Evolutionary conservation across 2,329 filamentous ascomycete species (phyloP).

Genomic region (Rhexocercosporidium sp.): DNA sequence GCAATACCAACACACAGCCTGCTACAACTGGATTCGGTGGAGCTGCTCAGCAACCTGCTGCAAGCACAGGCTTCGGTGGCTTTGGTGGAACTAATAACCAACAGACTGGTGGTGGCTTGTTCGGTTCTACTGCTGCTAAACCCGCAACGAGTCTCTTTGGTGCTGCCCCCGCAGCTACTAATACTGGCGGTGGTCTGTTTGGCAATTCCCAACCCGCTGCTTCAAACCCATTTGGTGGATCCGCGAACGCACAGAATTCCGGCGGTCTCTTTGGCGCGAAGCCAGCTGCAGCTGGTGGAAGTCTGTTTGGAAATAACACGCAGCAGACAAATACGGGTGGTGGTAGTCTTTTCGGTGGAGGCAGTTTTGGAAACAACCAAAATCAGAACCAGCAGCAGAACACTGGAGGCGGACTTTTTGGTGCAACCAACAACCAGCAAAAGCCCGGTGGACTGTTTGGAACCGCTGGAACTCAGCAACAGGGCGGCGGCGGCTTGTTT

Average conservation of each 20-base stretch:
- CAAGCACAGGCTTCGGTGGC: slow-evolving; percentile 46
- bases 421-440: slow-evolving; percentile 55
- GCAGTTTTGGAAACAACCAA: slow-evolving; percentile 44
- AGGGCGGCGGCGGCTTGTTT: slow-evolving; percentile 59
- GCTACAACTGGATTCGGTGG: slow-evolving; percentile 44
- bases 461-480: slow-evolving; percentile 45
- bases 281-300: slow-evolving; percentile 45
- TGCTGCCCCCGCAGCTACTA: slow-evolving; percentile 39
- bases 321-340: slow-evolving; percentile 47
- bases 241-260: slow-evolving; percentile 32
- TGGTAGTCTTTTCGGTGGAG: slow-evolving; percentile 43
- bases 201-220: slow-evolving; percentile 42
- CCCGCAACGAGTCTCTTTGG: slow-evolving; percentile 50
- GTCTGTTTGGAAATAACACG: slow-evolving; percentile 43
- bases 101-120: slow-evolving; percentile 39
- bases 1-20: slow-evolving; percentile 39
- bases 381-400: slow-evolving; percentile 46
- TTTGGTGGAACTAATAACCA: slow-evolving; percentile 48
- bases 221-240: slow-evolving; percentile 39
- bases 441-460: slow-evolving; percentile 61
- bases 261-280: slow-evolving; percentile 40
- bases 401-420: slow-evolving; percentile 55
- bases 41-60: slow-evolving; percentile 48
- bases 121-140: slow-evolving; percentile 48
- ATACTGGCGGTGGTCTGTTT: slow-evolving; percentile 45